Evolutionary conservation across 768 basidiomycete genomes (phyloP), one percentile per base, ranked within the genome.

Genomic region (Paxillus ammoniavirescens): DNA sequence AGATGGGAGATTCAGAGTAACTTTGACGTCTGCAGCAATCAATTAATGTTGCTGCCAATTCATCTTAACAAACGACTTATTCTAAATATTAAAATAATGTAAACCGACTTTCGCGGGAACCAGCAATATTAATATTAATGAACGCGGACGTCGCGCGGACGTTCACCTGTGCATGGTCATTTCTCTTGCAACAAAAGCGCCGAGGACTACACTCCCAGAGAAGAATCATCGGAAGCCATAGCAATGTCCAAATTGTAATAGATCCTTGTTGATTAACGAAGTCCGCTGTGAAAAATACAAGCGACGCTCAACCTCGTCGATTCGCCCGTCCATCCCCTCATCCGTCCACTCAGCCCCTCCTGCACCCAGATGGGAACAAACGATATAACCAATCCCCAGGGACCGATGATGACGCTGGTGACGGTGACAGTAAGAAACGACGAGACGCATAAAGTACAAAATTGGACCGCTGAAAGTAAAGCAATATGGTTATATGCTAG

Each of bases 401-500:
- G 31, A 33, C 31, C 31, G 14, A 38, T 42, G n/a, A 43, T 36
- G 28, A 36, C 48, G 53, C 49, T 41, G 36, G 53, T 15, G 28
- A 50, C 17, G n/a, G 47, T 3, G 40, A 47, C 55, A 49, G 46
- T 17, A n/a, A 21, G 5, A 47, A 38, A 51, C 47, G 51, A 60
- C 44, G 48, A 40, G 26, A 45, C 42, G 33, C 35, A 40, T 50
- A 40, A 55, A 41, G 26, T 26, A 53, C 53, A 67, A 21, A 60
- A 56, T 36, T 40, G 38, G 42, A 54, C 58, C 64, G 58, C 59
- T 50, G 42, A 54, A 58, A 36, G 47, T 37, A 53, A 60, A 69
- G 69, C 67, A 71, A 54, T 26, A 26, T 26, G 55, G 61, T 60
- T 60, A 63, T 69, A 72, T 48, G 66, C 56, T 72, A 72, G 64